Percentiles rank a stretch among this genome's conserved stretches.
These are phyloP conservation scores for Myxozyma mucilagina DNA, from an alignment of 805 yeast species.

Conservation along the genomic window DNA sequence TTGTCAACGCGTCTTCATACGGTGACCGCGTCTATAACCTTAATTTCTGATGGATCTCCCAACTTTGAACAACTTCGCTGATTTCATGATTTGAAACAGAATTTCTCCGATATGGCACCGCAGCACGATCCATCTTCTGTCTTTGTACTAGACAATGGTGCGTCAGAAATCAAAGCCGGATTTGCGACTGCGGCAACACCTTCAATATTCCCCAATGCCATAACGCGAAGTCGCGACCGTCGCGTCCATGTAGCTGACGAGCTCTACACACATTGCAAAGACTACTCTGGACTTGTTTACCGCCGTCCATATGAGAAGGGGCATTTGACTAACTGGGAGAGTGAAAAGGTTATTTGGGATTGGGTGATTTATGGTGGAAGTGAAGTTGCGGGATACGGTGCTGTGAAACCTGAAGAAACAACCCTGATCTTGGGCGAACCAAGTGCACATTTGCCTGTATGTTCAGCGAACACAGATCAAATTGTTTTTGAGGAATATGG, in stretches of 20 bases:
- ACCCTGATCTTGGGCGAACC: constrained; percentile 75
- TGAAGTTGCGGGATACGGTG: constrained; percentile 7
- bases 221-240: constrained; percentile 75
- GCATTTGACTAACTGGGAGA: constrained; percentile 86
- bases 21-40: no score
- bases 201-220: constrained; percentile 59
- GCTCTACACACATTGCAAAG: constrained; percentile 55
- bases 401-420: constrained; percentile 47
- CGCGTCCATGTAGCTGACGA: constrained; percentile 72
- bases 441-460: constrained; percentile 76
- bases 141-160: constrained; percentile 85
- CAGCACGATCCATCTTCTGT: constrained; percentile 15
- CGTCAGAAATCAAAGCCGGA: constrained; percentile 75
- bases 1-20: no score
- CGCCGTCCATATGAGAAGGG: constrained; percentile 87
- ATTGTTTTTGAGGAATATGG: constrained; percentile 93
- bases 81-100: no score
- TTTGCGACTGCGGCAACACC: constrained; percentile 36
- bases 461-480: constrained; percentile 84
- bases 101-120: constrained; percentile 5
- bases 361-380: constrained; percentile 50
- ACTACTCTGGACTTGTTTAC: constrained; percentile 70
- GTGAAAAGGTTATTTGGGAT: constrained; percentile 90
- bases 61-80: no score
- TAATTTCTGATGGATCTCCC: no score